Base-by-base conservation (phyloP, 768 basidiomycete genomes). In the Kwoniella botswanensis region DNA sequence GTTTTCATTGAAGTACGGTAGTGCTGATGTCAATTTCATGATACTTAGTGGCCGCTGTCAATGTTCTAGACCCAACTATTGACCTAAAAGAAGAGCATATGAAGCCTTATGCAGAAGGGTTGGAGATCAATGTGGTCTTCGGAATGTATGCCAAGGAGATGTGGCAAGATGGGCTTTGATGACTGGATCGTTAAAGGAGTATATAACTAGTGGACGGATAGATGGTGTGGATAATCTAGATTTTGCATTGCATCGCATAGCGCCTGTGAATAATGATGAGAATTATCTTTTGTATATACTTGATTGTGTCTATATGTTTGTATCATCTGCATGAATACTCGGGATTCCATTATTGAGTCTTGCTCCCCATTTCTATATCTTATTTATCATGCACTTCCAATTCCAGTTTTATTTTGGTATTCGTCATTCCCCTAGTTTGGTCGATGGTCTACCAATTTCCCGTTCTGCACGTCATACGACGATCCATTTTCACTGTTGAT, bases 61-160 rank as follows among this genome's bases (percentile, higher is more conserved):
- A 80, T 46, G 67, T 68, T n/a, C 70, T 83, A n/a, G 78, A 79
- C 26, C 79, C 79, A 0, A 41, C 63, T 3, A 53, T 66, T 5
- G 64, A 67, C 15, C 59, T 83, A 15, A 70, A 68, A 22, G 56
- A 65, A 10, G 59, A 35, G 15, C 65, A 75, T 18, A 73, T 80
- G 63, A 65, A 76, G 67, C 67, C 74, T 7, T 83, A 80, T 44
- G 82, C 78, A 11, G 70, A 75, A 12, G 75, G 79, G 21, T 57
- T 75, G 69, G 57, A 67, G 52, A 71, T 80, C 56, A 80, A 79
- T 35, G 71, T 63, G 4, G 74, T 83, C 3, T 83, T 78, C 74
- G 82, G 82, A 0, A 65, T 60, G 65, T 83, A 81, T 61, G 82
- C 82, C 4, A 46, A 58, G 59, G 65, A 74, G 67, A 62, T 64